Conservation (phyloP, 331 rosid genomes). For the Malus hybrid region DNA sequence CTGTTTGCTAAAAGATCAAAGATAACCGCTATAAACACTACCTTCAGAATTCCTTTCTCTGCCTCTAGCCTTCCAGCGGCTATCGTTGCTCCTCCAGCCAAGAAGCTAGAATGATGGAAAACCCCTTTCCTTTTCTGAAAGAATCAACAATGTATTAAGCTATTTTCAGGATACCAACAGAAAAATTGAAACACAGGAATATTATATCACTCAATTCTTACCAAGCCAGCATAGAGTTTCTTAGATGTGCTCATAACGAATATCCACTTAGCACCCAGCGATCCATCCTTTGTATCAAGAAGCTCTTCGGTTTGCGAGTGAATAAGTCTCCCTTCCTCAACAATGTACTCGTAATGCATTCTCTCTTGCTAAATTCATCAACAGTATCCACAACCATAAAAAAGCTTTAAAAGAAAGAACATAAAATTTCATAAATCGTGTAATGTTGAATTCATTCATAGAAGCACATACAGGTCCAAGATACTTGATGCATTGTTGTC, state of each 20-base stretch:
- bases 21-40: slow-evolving; percentile 11
- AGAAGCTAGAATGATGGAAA: slow-evolving; percentile 90
- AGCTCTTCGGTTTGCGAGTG: slow-evolving; percentile 52
- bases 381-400: background rate
- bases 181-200: background rate
- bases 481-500: slow-evolving; percentile 77
- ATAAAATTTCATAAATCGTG: slow-evolving; percentile 1
- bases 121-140: slow-evolving; percentile 82
- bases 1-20: background rate
- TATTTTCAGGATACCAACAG: background rate
- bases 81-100: slow-evolving; percentile 91
- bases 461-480: slow-evolving; percentile 79
- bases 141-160: slow-evolving; percentile 9
- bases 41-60: slow-evolving; percentile 71
- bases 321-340: slow-evolving; percentile 48
- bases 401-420: background rate
- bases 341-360: slow-evolving; percentile 46
- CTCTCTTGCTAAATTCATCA: slow-evolving; percentile 65
- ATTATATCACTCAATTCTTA: slow-evolving; percentile 26
- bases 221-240: slow-evolving; percentile 85
- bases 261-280: slow-evolving; percentile 63
- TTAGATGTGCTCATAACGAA: slow-evolving; percentile 88
- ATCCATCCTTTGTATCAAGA: slow-evolving; percentile 45
- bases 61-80: slow-evolving; percentile 89
- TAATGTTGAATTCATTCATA: slow-evolving; percentile 2